Conservation (phyloP, 2,329 filamentous ascomycete genomes). For the Arthroderma sp. region DNA sequence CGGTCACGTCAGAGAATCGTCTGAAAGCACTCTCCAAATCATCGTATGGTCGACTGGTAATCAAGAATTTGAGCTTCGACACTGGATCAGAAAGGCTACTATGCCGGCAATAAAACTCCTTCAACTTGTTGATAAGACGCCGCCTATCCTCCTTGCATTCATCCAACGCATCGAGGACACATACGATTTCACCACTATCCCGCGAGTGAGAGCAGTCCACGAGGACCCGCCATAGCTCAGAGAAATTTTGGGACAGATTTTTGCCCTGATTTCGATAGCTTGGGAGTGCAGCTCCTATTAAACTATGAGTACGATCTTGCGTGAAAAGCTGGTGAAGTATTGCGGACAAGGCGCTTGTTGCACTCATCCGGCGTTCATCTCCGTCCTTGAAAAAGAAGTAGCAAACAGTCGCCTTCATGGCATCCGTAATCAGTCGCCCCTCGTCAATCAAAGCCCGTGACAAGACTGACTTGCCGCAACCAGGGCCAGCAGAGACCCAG, state of each 20-base stretch:
- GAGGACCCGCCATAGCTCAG: conserved; percentile 22
- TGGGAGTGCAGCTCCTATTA: conserved; percentile 11
- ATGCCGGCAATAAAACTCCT: conserved; percentile 13
- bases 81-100: background rate
- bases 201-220: conserved; percentile 4
- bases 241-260: conserved; percentile 13
- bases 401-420: conserved; percentile 15
- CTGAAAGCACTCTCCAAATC: conserved; percentile 10
- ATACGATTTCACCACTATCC: conserved; percentile 18
- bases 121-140: conserved; percentile 15
- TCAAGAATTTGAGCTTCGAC: conserved; percentile 24
- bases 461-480: conserved; percentile 34
- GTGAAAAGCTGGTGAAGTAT: conserved; percentile 28
- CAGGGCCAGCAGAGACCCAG: conserved; percentile 32
- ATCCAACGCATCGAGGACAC: conserved; percentile 31
- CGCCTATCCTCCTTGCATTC: conserved; percentile 20
- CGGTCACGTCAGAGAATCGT: background rate
- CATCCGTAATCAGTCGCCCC: conserved; percentile 10
- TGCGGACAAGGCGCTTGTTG: conserved; percentile 19
- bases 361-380: conserved; percentile 22
- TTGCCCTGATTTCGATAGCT: conserved; percentile 12
- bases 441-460: conserved; percentile 25
- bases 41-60: conserved; percentile 16
- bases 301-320: conserved; percentile 6
- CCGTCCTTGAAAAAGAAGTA: conserved; percentile 37